phyloP scores from a whole-genome alignment of 2,329 filamentous ascomycete species.

The Fusarium pseudonygamai region DNA sequence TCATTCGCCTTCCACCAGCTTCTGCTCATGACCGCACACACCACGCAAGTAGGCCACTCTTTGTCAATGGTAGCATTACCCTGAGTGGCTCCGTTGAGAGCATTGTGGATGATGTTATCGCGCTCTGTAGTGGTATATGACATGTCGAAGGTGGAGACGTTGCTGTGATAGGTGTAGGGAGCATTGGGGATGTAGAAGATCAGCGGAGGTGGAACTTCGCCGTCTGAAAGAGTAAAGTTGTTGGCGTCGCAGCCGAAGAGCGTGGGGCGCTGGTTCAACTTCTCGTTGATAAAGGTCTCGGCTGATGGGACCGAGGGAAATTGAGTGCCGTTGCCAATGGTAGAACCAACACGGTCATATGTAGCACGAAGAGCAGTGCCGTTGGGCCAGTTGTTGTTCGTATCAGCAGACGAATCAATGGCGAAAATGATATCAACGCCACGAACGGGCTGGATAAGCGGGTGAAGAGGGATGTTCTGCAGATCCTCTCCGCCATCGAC shows the following conservation, averaged over 20 bases:
- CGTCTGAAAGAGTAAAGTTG: conserved; percentile 49
- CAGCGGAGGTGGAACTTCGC: conserved; percentile 66
- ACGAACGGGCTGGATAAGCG: conserved; percentile 59
- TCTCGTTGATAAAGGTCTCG: conserved; percentile 65
- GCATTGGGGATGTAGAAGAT: conserved; percentile 84
- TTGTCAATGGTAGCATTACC: conserved; percentile 79
- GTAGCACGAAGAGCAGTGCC: conserved; percentile 67
- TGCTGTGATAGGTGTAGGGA: conserved; percentile 80
- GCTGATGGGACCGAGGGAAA: conserved; percentile 68
- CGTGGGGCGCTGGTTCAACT: conserved; percentile 68
- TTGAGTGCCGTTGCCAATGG: conserved; percentile 61
- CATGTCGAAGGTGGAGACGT: conserved; percentile 80
- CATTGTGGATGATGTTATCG: conserved; percentile 85
- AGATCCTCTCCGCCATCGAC: conserved; percentile 84
- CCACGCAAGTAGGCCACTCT: conserved; percentile 85
- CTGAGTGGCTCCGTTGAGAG: conserved; percentile 83
- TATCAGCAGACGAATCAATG: conserved; percentile 72
- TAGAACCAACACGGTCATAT: conserved; percentile 61
- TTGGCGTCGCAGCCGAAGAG: conserved; percentile 72
- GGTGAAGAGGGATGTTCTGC: conserved; percentile 83
- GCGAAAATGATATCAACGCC: conserved; percentile 70
- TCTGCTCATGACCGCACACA: conserved; percentile 85
- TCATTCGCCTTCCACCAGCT: conserved; percentile 77
- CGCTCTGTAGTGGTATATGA: conserved; percentile 72
- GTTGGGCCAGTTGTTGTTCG: conserved; percentile 65